Evolutionary conservation across 208 protist genomes (phyloP).

Genomic region (Zelonia costaricensis): DNA sequence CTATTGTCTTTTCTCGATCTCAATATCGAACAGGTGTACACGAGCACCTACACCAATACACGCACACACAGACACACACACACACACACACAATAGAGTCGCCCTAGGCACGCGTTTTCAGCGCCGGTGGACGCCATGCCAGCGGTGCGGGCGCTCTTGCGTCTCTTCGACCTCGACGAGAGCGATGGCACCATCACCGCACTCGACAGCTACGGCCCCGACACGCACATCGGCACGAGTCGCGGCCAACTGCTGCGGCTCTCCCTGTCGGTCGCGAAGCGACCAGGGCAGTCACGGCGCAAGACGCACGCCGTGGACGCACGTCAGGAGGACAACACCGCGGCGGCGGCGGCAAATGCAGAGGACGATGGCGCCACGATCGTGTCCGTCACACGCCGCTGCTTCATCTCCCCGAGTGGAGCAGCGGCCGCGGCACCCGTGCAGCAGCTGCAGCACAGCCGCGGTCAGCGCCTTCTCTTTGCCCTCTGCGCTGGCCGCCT

Average conservation of each 20-base stretch:
- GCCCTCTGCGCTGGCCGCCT: constrained; percentile 55
- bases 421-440: constrained; percentile 16
- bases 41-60: too few species aligned
- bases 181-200: constrained; percentile 62
- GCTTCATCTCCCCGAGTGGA: constrained; percentile 15
- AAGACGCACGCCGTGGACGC: background rate
- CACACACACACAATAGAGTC: background rate
- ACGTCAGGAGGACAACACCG: background rate
- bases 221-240: constrained; percentile 70
- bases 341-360: background rate
- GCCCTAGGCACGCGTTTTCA: background rate
- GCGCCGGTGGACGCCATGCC: constrained; percentile 36
- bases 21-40: background rate
- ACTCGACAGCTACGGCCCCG: constrained; percentile 55
- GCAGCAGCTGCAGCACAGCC: constrained; percentile 68
- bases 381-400: constrained; percentile 13
- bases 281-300: too few species aligned
- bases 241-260: constrained; percentile 60
- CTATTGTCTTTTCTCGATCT: background rate
- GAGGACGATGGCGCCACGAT: background rate
- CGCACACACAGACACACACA: background rate
- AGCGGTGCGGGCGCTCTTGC: constrained; percentile 49
- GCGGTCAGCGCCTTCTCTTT: constrained; percentile 64
- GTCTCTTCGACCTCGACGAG: constrained; percentile 55
- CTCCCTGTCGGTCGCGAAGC: constrained; percentile 1